phyloP scores from a whole-genome alignment of 2,329 filamentous ascomycete species.

The Microascus cirrosus region DNA sequence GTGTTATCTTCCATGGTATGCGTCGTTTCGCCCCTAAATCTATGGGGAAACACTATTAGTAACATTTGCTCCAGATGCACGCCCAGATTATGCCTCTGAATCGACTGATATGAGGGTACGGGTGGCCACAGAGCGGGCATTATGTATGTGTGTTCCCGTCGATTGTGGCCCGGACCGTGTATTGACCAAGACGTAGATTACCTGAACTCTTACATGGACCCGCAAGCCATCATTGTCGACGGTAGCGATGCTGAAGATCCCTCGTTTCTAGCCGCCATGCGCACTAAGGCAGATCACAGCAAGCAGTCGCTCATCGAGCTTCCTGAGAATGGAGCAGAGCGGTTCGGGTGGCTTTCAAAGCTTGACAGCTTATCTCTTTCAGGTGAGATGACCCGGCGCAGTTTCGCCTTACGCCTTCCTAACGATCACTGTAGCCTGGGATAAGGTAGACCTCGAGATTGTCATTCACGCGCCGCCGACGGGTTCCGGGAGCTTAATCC shows the following conservation, averaged over 20 bases:
- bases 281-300: constrained; percentile 38
- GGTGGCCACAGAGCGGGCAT: constrained; percentile 48
- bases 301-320: constrained; percentile 63
- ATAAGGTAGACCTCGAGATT: constrained; percentile 68
- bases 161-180: not conserved
- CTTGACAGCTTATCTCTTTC: constrained; percentile 63
- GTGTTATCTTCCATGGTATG: constrained; percentile 48
- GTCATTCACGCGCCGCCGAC: constrained; percentile 64
- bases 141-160: constrained; percentile 34
- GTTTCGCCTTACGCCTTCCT: not conserved
- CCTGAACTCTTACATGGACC: constrained; percentile 63
- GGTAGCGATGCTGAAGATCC: constrained; percentile 52
- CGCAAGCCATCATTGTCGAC: constrained; percentile 67
- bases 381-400: constrained; percentile 27
- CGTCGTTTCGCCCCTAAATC: not conserved
- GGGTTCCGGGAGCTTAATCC: constrained; percentile 63
- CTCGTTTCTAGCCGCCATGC: constrained; percentile 54
- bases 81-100: constrained; percentile 58
- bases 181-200: constrained; percentile 34
- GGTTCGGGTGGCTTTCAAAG: constrained; percentile 65
- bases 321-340: constrained; percentile 49
- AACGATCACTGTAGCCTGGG: constrained; percentile 50
- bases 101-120: constrained; percentile 63
- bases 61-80: constrained; percentile 46
- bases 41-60: not conserved